These are phyloP conservation scores for Purshia tridentata DNA, from an alignment of 306 rosid species.

Conservation along the genomic window DNA sequence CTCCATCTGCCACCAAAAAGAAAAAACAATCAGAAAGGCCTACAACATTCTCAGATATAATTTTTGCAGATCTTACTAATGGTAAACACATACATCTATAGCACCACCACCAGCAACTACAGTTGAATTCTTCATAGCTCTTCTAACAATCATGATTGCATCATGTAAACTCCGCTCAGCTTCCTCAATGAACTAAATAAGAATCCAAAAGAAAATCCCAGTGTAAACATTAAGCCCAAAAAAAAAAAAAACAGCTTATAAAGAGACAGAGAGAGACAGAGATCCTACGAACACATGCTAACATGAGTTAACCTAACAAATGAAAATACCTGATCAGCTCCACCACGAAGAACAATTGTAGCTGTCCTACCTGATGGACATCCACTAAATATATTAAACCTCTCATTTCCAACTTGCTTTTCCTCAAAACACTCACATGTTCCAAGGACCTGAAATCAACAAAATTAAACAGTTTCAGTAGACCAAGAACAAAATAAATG, in stretches of 20 bases:
- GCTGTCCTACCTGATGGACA: constrained; percentile 95
- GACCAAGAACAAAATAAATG: not conserved
- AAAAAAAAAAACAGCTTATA: not conserved
- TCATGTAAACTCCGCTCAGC: constrained; percentile 98
- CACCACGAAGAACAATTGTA: constrained; percentile 98
- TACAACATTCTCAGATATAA: not conserved
- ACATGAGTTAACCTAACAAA: not conserved
- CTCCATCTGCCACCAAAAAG: constrained; percentile 78
- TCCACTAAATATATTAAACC: constrained; percentile 92
- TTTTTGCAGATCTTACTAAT: not conserved
- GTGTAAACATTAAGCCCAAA: constrained; percentile 9
- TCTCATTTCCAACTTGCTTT: constrained; percentile 94
- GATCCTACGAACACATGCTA: not conserved
- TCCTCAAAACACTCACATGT: constrained; percentile 93
- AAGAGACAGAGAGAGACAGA: not conserved
- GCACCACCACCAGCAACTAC: constrained; percentile 99
- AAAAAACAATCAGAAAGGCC: not conserved
- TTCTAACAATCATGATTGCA: constrained; percentile 98
- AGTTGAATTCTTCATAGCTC: constrained; percentile 95
- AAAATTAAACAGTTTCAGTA: constrained; percentile 25
- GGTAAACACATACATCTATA: constrained; percentile 67
- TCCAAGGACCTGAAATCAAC: constrained; percentile 76
- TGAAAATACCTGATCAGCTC: constrained; percentile 87
- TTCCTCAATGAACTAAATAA: constrained; percentile 89
- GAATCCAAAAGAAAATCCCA: constrained; percentile 13